Percentiles rank a stretch among this genome's conserved stretches.
phyloP scores from a whole-genome alignment of 306 rosid genomes.

The Cicer cuneatum region DNA sequence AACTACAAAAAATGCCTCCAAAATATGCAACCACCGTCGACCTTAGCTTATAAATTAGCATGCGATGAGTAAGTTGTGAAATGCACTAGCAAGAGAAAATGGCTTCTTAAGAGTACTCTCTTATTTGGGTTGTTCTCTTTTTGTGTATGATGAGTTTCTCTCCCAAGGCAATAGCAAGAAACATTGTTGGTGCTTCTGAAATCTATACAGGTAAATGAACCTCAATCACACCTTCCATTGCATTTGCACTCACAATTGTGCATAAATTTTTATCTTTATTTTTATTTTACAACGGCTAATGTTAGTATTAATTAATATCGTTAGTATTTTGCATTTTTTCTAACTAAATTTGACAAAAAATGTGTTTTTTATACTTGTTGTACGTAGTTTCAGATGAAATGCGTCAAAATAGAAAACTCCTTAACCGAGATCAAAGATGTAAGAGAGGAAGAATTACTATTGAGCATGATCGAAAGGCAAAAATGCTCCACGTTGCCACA shows the following conservation, averaged over 20 bases:
- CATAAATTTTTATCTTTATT: no score
- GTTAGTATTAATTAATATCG: no score
- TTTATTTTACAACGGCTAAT: no score
- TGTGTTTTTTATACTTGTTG: background rate
- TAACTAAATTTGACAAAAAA: background rate
- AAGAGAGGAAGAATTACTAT: background rate
- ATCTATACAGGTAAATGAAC: background rate
- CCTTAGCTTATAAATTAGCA: background rate
- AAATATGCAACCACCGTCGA: no score
- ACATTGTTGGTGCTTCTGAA: constrained; percentile 10
- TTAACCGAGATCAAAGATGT: background rate
- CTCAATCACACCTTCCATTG: background rate
- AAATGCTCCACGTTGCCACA: background rate
- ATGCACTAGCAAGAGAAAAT: background rate
- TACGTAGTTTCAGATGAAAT: background rate
- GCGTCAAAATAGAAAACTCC: background rate
- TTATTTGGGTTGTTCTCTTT: constrained; percentile 33
- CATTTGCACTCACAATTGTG: no score
- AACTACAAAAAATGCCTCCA: no score
- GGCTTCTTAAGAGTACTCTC: constrained; percentile 13
- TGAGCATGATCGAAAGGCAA: background rate
- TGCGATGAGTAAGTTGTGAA: background rate
- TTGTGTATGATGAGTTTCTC: constrained; percentile 6
- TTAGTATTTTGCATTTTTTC: no score
- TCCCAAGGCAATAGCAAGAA: constrained; percentile 14